phyloP scores from a whole-genome alignment of 2,329 filamentous ascomycete species.

The Pezicula neosporulosa region DNA sequence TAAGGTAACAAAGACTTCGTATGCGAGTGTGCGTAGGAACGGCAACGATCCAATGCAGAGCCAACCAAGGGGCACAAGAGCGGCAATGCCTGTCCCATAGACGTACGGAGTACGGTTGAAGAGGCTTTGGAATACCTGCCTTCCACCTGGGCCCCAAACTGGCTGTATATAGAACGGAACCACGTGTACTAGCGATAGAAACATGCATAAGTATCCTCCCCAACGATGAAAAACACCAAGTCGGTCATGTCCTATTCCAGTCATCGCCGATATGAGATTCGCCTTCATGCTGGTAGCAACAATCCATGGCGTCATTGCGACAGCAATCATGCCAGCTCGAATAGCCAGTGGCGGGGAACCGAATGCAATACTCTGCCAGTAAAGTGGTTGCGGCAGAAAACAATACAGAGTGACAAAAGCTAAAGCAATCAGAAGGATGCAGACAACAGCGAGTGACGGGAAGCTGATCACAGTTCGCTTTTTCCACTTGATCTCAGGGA shows the following conservation, averaged over 20 bases:
- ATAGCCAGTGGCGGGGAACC: constrained; percentile 88
- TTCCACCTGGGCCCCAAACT: constrained; percentile 75
- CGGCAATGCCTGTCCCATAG: constrained; percentile 83
- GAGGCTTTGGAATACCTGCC: constrained; percentile 65
- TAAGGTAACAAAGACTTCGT: constrained; percentile 79
- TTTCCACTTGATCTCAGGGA: constrained; percentile 69
- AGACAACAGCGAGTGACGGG: constrained; percentile 71
- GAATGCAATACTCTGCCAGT: constrained; percentile 81
- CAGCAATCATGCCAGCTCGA: constrained; percentile 84
- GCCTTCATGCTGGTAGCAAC: constrained; percentile 87
- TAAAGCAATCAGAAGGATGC: constrained; percentile 64
- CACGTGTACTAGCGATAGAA: constrained; percentile 79
- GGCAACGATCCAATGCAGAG: constrained; percentile 84
- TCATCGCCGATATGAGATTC: constrained; percentile 78
- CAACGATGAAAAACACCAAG: constrained; percentile 92
- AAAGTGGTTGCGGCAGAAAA: constrained; percentile 84
- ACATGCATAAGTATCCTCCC: constrained; percentile 82
- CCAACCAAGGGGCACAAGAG: constrained; percentile 75
- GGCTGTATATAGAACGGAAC: constrained; percentile 89
- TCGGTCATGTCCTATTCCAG: constrained; percentile 87
- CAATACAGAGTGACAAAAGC: constrained; percentile 76
- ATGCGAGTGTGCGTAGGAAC: constrained; percentile 70
- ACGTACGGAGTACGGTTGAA: constrained; percentile 66
- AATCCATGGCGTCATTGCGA: constrained; percentile 92
- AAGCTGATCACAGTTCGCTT: constrained; percentile 68